These are phyloP conservation scores for Reutealis trisperma DNA, from an alignment of 345 rosid species.

Conservation along the genomic window DNA sequence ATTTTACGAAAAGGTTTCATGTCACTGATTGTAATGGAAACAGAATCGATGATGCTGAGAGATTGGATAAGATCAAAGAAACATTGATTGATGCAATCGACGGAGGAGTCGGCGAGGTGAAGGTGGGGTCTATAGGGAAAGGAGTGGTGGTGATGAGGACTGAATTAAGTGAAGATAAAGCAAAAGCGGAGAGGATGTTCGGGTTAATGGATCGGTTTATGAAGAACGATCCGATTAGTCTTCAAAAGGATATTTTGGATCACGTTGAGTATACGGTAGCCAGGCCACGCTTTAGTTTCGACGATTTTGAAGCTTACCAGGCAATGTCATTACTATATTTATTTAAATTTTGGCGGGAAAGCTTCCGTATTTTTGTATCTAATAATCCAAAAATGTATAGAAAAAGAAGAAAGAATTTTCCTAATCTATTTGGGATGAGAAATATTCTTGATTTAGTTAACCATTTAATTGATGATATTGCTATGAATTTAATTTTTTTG, in stretches of 20 bases:
- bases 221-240: constrained; percentile 39
- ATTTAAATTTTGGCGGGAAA: constrained; percentile 36
- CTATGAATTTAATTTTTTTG: not conserved
- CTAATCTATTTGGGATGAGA: not conserved
- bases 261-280: constrained; percentile 52
- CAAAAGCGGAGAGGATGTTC: constrained; percentile 46
- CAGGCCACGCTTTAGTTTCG: constrained; percentile 44
- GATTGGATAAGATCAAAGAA: constrained; percentile 35
- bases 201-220: constrained; percentile 46
- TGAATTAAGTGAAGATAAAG: constrained; percentile 23
- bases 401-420: no score
- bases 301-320: constrained; percentile 59
- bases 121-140: constrained; percentile 20
- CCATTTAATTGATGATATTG: not conserved
- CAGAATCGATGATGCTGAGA: constrained; percentile 30
- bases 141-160: constrained; percentile 36
- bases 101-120: constrained; percentile 20
- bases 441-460: not conserved
- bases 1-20: constrained; percentile 30
- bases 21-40: constrained; percentile 42
- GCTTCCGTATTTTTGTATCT: not conserved
- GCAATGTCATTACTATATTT: constrained; percentile 6
- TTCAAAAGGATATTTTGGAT: constrained; percentile 45
- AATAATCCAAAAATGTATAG: not conserved
- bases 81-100: constrained; percentile 39